A percentile compares a stretch with the other conserved stretches of the same genome.
Conservation (phyloP, 768 basidiomycete species). For the Leccinum disarticulatum region DNA sequence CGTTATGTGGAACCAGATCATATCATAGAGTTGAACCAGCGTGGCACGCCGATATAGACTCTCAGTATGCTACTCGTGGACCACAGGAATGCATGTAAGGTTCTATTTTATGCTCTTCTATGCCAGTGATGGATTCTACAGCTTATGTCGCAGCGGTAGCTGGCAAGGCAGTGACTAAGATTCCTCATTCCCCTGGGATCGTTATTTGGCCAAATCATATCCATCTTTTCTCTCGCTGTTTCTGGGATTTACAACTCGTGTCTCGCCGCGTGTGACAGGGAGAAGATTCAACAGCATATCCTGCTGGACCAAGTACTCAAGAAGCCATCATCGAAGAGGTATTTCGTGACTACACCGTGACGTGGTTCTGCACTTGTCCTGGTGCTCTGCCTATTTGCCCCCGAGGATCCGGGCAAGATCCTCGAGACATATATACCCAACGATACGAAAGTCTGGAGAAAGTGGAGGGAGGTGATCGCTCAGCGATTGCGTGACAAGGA, state of each 20-base stretch:
- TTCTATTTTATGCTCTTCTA: too few species aligned
- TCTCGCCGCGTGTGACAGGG: conserved; percentile 33
- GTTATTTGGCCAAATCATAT: conserved; percentile 32
- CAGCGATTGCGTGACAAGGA: not conserved
- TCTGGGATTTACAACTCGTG: conserved; percentile 30
- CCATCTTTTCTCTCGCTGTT: conserved; percentile 24
- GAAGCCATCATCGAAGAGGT: conserved; percentile 3
- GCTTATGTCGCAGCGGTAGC: too few species aligned
- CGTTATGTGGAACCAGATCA: too few species aligned
- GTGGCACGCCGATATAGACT: too few species aligned
- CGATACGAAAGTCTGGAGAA: conserved; percentile 11
- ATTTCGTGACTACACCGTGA: not conserved
- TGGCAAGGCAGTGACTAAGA: too few species aligned
- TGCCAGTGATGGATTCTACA: too few species aligned
- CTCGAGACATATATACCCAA: conserved; percentile 10
- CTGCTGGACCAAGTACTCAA: not conserved
- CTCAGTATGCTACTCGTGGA: too few species aligned
- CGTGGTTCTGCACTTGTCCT: conserved; percentile 5
- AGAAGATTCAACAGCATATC: conserved; percentile 15
- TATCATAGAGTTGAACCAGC: too few species aligned
- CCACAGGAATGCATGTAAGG: too few species aligned
- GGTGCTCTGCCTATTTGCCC: conserved; percentile 5
- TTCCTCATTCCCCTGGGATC: conserved; percentile 30
- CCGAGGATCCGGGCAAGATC: conserved; percentile 8
- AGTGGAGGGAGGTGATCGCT: conserved; percentile 5